A percentile compares a stretch with the other conserved stretches of the same genome.
These are phyloP conservation scores for Globisporangium ultimum DNA, from an alignment of 352 stramenopile genomes.

Conservation along the genomic window DNA sequence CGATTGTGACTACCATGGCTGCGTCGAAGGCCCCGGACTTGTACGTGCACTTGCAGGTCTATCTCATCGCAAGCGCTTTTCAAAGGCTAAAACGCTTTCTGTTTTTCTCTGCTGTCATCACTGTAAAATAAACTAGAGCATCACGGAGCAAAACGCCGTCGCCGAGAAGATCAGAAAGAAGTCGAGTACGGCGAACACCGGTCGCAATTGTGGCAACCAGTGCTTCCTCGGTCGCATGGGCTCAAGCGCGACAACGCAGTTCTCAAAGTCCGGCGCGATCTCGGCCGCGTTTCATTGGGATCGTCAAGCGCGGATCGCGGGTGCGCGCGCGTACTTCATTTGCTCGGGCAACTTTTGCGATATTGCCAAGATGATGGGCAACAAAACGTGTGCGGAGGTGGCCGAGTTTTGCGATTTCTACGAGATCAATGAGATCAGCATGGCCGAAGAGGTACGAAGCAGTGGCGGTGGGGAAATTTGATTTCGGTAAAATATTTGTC, in stretches of 20 bases:
- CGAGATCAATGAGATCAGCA: conserved; percentile 56
- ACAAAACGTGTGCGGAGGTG: conserved; percentile 70
- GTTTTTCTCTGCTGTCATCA: too few relatives aligned
- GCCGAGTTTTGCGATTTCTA: conserved; percentile 69
- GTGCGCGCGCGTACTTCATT: conserved; percentile 60
- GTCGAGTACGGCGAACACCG: conserved; percentile 37
- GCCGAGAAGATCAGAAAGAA: conserved; percentile 38
- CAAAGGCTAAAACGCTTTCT: too few relatives aligned
- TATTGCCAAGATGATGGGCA: conserved; percentile 60
- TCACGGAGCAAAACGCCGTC: conserved; percentile 64
- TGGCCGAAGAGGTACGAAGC: conserved; percentile 39
- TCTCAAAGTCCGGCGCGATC: conserved; percentile 53
- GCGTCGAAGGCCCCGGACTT: conserved; percentile 48
- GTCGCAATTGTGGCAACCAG: conserved; percentile 71
- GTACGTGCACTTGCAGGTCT: conserved; percentile 18
- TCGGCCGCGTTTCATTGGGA: conserved; percentile 53
- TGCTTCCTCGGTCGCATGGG: conserved; percentile 65
- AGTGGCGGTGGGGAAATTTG: background rate
- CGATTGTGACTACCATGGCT: conserved; percentile 83
- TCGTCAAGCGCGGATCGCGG: conserved; percentile 33
- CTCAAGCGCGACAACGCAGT: conserved; percentile 23
- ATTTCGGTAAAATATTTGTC: background rate
- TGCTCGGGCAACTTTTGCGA: conserved; percentile 79
- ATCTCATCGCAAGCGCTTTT: too few relatives aligned
- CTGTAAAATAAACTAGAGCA: conserved; percentile 5